Percentiles rank a stretch among this genome's conserved stretches.
Evolutionary conservation across 352 stramenopile genomes (phyloP).

Genomic region (Paralagenidium karlingii): DNA sequence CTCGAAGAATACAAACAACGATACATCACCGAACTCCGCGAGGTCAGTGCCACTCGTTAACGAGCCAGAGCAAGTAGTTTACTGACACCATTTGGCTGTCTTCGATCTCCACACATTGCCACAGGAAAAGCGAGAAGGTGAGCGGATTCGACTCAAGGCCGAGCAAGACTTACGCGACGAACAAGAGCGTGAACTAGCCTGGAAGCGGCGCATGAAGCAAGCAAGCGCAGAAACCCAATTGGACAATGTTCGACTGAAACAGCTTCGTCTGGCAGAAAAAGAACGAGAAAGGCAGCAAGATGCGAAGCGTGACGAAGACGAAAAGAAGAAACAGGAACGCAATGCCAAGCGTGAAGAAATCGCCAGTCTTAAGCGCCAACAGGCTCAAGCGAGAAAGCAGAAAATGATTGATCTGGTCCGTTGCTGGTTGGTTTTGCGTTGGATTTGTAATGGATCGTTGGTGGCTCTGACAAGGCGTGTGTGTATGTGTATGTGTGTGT

Average conservation of each 20-base stretch:
- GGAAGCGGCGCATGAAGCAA: conserved; percentile 27
- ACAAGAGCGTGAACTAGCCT: conserved; percentile 27
- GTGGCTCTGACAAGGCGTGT: too few species aligned
- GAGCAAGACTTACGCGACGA: conserved; percentile 45
- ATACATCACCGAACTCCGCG: conserved; percentile 56
- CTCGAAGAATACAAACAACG: conserved; percentile 77
- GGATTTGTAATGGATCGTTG: not conserved
- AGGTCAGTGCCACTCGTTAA: conserved; percentile 12
- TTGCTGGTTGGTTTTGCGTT: not conserved
- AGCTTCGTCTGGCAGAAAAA: conserved; percentile 33
- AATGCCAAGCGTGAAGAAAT: conserved; percentile 50
- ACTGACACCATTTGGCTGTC: conserved; percentile 5
- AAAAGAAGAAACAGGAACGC: conserved; percentile 50
- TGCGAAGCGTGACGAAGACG: conserved; percentile 52
- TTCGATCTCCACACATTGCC: not conserved
- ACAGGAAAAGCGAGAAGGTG: conserved; percentile 57
- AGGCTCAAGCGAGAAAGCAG: conserved; percentile 49
- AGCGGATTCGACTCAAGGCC: conserved; percentile 42
- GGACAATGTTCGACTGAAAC: conserved; percentile 48
- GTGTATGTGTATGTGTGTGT: too few species aligned
- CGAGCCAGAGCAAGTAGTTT: not conserved
- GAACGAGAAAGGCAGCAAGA: conserved; percentile 57
- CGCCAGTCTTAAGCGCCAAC: conserved; percentile 39
- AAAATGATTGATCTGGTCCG: conserved; percentile 82
- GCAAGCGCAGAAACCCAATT: conserved; percentile 47